These are phyloP conservation scores for Arabidopsis lyrata DNA, from an alignment of 441 rosid genomes.

Conservation along the genomic window DNA sequence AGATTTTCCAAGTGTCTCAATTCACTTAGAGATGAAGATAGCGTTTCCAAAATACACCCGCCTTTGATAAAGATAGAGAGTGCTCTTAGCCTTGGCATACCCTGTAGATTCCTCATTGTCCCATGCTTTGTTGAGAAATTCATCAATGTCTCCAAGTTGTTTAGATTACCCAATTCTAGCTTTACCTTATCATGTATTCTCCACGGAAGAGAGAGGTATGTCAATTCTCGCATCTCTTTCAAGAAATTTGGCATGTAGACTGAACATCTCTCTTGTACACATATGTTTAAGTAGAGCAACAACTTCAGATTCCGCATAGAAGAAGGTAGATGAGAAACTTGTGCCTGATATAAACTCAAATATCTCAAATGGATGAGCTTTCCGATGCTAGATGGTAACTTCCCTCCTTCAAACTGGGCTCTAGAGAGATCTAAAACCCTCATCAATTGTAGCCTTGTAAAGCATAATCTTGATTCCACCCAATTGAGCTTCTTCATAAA, in stretches of 20 bases:
- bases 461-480: neutral
- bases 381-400: neutral
- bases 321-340: neutral
- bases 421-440: neutral
- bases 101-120: neutral
- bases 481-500: neutral
- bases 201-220: neutral
- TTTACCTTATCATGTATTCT: neutral
- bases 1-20: neutral
- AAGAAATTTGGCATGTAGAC: neutral
- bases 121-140: slow-evolving; percentile 4
- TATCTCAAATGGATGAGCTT: slow-evolving; percentile 37
- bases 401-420: neutral
- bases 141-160: neutral
- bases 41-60: neutral
- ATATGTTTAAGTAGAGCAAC: neutral
- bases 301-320: slow-evolving; percentile 6
- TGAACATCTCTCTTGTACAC: rapidly evolving
- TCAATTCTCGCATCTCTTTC: slow-evolving; percentile 4
- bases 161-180: slow-evolving; percentile 13
- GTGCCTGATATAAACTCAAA: rapidly evolving
- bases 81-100: neutral
- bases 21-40: neutral
- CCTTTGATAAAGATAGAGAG: neutral
- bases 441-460: neutral